Evolutionary conservation across 768 basidiomycete species (phyloP).

Genomic region (Hydnum rufescens): DNA sequence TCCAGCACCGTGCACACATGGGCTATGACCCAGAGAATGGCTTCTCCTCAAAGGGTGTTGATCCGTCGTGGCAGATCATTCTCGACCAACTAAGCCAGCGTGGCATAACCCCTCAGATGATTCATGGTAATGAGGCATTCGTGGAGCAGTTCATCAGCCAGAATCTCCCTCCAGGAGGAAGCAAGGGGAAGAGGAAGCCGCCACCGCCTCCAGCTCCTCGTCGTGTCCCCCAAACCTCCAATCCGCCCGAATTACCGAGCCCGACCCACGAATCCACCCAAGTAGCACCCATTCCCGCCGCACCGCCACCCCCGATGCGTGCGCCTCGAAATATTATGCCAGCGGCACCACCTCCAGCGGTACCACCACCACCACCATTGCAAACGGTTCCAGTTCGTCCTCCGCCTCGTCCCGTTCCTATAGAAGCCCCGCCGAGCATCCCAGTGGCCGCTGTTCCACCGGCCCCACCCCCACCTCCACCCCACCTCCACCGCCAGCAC

Average conservation of each 20-base stretch:
- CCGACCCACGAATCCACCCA: background rate
- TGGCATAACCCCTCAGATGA: slow-evolving; percentile 49
- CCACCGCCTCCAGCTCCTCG: slow-evolving; percentile 12
- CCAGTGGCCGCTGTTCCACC: slow-evolving; percentile 9
- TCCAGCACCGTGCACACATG: slow-evolving; percentile 88
- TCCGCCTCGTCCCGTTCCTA: background rate
- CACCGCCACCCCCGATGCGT: slow-evolving; percentile 10
- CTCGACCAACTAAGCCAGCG: slow-evolving; percentile 40
- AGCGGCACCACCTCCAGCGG: slow-evolving; percentile 17
- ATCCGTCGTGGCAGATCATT: slow-evolving; percentile 71
- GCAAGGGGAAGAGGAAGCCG: slow-evolving; percentile 11
- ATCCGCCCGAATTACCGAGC: background rate
- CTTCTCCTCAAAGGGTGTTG: slow-evolving; percentile 70
- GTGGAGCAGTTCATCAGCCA: slow-evolving; percentile 67
- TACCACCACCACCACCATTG: slow-evolving; percentile 15
- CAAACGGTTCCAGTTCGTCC: slow-evolving; percentile 6
- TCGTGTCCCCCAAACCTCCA: background rate
- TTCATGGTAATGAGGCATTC: slow-evolving; percentile 67
- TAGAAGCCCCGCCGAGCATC: background rate
- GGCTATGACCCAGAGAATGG: slow-evolving; percentile 77
- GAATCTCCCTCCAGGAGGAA: slow-evolving; percentile 17
- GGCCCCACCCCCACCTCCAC: slow-evolving; percentile 21
- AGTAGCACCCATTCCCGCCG: background rate
- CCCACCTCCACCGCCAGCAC: slow-evolving; percentile 14
- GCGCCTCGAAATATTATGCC: background rate